Percentiles rank a stretch among this genome's conserved stretches.
These are phyloP conservation scores for Eucalyptus marginata DNA, from an alignment of 345 rosid genomes.

Conservation along the genomic window DNA sequence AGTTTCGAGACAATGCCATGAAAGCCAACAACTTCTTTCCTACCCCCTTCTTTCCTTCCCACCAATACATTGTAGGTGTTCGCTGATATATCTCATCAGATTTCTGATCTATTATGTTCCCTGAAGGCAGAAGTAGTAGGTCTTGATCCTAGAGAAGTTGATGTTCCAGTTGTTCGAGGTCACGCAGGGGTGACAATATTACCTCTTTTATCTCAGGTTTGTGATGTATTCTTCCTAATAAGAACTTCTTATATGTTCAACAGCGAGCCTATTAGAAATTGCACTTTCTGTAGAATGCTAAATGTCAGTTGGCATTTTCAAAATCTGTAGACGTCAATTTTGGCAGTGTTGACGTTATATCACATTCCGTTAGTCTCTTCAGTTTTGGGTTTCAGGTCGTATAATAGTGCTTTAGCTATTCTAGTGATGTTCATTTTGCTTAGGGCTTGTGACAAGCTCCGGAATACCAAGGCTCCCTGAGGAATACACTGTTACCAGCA, in stretches of 20 bases:
- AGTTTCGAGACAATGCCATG: neutral
- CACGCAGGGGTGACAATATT: no score
- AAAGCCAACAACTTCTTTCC: neutral
- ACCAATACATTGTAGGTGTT: neutral
- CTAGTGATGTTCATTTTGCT: no score
- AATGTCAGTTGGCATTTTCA: neutral
- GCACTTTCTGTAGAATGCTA: neutral
- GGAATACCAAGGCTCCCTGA: no score
- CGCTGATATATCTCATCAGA: neutral
- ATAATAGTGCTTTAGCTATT: no score
- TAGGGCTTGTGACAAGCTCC: no score
- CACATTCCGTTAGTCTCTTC: no score
- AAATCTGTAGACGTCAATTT: neutral
- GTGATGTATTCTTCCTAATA: no score
- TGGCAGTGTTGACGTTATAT: no score
- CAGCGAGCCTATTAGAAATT: neutral
- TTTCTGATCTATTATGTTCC: neutral
- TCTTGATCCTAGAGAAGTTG: conserved; percentile 83
- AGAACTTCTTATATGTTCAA: neutral
- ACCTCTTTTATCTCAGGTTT: no score
- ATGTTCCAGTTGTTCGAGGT: conserved; percentile 56
- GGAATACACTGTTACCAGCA: fast-evolving
- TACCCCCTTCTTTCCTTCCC: neutral
- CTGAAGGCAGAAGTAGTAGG: conserved; percentile 86
- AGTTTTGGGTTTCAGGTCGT: no score